Base-by-base conservation (phyloP, 768 basidiomycete species). In the Nidularia pulvinata region DNA sequence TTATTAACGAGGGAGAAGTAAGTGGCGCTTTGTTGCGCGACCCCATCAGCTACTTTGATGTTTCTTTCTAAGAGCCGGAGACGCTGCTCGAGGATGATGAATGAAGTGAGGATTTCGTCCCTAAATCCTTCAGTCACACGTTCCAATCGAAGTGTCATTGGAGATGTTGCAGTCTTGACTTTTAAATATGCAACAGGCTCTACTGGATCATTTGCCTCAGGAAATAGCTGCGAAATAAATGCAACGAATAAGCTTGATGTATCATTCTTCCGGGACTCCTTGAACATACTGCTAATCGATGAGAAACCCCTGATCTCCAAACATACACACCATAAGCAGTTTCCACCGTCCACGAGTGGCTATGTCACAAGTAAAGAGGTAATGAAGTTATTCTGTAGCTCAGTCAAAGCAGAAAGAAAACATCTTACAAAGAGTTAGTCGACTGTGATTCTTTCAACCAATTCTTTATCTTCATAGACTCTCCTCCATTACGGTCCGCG, bases 51-150 rank as follows among this genome's bases (percentile, higher is more conserved):
- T 19, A 19, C 19, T 19, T 19, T 19, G 19, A 19, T 19, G 19
- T 19, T 19, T 19, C 19, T 19, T 19, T 19, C 19, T 19, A 19
- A 19, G 19, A 19, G 19, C 19, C 19, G 19, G 19, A 19, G 19
- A 19, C 19, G 19, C 33, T 58, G 55, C 48, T 65, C 64, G n/a
- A 65, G 34, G n/a, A 63, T 53, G 7, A 61, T 25, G 37, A 62
- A 65, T 5, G 58, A 56, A 4, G 59, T 52, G 34, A 65, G 13
- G 14, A 65, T 62, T 22, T 65, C 57, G 22, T 59, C 61, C 14
- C 49, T 36, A 30, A 61, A 55, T 5, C 11, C 32, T 25, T 61
- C 58, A 14, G 52, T 54, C 30, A 57, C 55, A 10, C 46, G 36
- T 33, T 45, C 34, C 11, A 65, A 37, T 10, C 57, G 16, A 5